phyloP scores from a whole-genome alignment of 2,329 filamentous ascomycete species.

The Aspergillus pseudoglaucus region DNA sequence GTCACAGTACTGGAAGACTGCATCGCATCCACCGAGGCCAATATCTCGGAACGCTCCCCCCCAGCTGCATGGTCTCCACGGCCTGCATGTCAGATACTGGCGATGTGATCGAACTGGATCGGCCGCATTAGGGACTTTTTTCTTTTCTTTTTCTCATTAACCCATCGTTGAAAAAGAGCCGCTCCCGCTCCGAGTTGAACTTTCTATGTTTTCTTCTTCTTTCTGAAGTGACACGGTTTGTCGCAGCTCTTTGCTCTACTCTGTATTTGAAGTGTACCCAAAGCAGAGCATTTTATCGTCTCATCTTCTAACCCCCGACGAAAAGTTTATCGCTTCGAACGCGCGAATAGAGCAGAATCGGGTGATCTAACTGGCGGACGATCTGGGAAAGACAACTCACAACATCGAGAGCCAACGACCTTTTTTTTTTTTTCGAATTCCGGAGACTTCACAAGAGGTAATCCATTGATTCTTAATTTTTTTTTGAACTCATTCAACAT shows the following conservation, averaged over 20 bases:
- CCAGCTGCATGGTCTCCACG: constrained; percentile 7
- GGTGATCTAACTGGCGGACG: too few relatives aligned
- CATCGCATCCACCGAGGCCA: constrained; percentile 4
- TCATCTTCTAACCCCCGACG: too few relatives aligned
- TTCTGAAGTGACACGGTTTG: not conserved
- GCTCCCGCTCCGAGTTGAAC: not conserved
- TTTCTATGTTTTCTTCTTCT: not conserved
- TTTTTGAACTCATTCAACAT: too few relatives aligned
- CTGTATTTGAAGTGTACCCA: not conserved
- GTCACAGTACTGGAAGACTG: not conserved
- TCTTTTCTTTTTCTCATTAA: not conserved
- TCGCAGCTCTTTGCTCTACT: not conserved
- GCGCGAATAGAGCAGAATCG: too few relatives aligned
- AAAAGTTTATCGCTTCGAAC: too few relatives aligned
- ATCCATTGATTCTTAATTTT: too few relatives aligned
- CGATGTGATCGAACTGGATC: constrained; percentile 21
- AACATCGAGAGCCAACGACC: too few relatives aligned
- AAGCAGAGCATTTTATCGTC: not conserved
- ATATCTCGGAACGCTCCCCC: constrained; percentile 1
- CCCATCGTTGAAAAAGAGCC: not conserved
- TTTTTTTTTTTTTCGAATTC: too few relatives aligned
- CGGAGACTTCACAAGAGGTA: too few relatives aligned
- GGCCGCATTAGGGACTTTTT: not conserved
- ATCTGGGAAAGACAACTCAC: too few relatives aligned
- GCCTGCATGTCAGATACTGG: constrained; percentile 19